Evolutionary conservation across 2,329 filamentous ascomycete genomes (phyloP), one percentile per base, ranked within the genome.

Genomic region (Coniella lustricola): DNA sequence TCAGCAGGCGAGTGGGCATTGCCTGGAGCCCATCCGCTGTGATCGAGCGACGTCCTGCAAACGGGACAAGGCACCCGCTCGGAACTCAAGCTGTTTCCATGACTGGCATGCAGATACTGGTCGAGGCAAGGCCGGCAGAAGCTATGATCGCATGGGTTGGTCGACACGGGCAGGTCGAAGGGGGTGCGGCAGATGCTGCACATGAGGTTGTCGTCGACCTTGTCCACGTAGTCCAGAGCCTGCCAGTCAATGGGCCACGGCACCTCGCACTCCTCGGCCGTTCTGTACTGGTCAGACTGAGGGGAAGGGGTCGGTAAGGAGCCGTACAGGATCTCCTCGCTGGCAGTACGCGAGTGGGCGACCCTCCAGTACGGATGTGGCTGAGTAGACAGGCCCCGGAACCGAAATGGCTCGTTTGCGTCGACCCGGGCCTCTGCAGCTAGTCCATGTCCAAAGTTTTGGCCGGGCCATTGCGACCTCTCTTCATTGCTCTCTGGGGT

Each of bases 71-170:
- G 63, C n/a, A n/a, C n/a, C 48, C 67, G 60, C 44, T 67, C 70
- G 10, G 25, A 10, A 31, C 68, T 59, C 44, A 64, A 61, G 46
- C 71, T 69, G 29, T 68, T 58, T 43, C 64, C 61, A 42, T 71
- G 64, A 7, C 8, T 21, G 38, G 16, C 37, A 33, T 18, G 36
- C 25, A 31, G 44, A 33, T 22, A 72, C 67, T 51, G 65, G 38
- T 64, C 57, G 21, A 84, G 67, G 58, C 81, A 85, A 4, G 68
- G 67, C 44, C 74, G 72, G 57, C 81, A 85, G 59, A 85, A 85
- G 12, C 79, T 81, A 60, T 85, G 81, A 50, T 82, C 77, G 63
- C 81, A 85, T 7, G 68, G 66, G 12, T 55, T 56, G 1, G 80
- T 83, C 36, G 80, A 81, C 41, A 81, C 69, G 0, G 81, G 80